These are phyloP conservation scores for Pyrrhoderma noxium DNA, from an alignment of 1,284 basidiomycete species.

Conservation along the genomic window DNA sequence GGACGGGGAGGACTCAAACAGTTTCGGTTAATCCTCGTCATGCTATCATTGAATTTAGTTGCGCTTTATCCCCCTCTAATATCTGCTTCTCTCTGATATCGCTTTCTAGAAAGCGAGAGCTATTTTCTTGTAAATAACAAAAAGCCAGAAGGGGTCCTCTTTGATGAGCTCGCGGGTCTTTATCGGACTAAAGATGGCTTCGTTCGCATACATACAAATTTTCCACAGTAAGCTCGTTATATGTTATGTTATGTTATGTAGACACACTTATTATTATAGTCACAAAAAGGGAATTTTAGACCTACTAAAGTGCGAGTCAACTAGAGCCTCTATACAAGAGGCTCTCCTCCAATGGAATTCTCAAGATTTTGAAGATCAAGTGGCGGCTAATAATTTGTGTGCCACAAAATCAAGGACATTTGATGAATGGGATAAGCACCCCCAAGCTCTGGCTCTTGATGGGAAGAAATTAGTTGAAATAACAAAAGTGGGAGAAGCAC, in stretches of 20 bases:
- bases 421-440: conserved; percentile 43
- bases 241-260: conserved; percentile 1
- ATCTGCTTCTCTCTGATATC: not conserved
- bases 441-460: conserved; percentile 37
- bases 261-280: conserved; percentile 26
- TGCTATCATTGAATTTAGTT: conserved; percentile 51
- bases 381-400: conserved; percentile 41
- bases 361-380: conserved; percentile 44
- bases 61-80: conserved; percentile 22
- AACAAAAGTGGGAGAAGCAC: conserved; percentile 42
- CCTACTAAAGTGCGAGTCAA: conserved; percentile 35
- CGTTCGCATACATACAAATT: conserved; percentile 57
- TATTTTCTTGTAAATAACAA: conserved; percentile 42
- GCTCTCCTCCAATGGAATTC: conserved; percentile 41
- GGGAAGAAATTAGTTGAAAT: conserved; percentile 38
- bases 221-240: conserved; percentile 43
- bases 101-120: conserved; percentile 38
- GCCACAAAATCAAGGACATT: conserved; percentile 46
- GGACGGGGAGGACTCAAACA: conserved; percentile 39
- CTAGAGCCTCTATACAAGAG: conserved; percentile 33
- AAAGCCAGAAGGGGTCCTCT: conserved; percentile 30
- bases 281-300: conserved; percentile 46
- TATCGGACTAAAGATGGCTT: conserved; percentile 46
- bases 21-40: conserved; percentile 50
- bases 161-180: conserved; percentile 47